Conservation (phyloP, 768 basidiomycete genomes). For the Rhodotorula paludigena region DNA sequence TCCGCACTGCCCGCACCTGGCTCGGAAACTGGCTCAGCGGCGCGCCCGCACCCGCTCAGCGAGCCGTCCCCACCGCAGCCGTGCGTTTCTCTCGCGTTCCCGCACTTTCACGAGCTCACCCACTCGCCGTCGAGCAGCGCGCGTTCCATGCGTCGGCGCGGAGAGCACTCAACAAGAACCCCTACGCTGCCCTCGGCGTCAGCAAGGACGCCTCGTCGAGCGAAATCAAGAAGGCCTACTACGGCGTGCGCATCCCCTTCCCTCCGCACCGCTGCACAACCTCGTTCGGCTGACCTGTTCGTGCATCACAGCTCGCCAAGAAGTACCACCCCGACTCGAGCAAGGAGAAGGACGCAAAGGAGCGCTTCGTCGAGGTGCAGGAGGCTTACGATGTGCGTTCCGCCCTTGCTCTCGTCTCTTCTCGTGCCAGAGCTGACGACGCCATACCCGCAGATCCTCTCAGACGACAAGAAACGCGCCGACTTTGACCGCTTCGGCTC, state of each 20-base stretch:
- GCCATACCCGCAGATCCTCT: slow-evolving; percentile 61
- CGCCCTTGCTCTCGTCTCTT: slow-evolving; percentile 8
- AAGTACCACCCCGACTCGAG: slow-evolving; percentile 98
- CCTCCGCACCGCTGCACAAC: neutral
- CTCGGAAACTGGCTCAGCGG: neutral
- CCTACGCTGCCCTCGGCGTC: slow-evolving; percentile 87
- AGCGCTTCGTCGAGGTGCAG: slow-evolving; percentile 94
- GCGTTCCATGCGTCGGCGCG: slow-evolving; percentile 2
- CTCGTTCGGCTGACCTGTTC: slow-evolving; percentile 1
- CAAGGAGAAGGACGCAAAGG: slow-evolving; percentile 80
- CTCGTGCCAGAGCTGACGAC: neutral
- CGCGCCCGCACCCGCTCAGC: neutral
- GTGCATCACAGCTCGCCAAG: slow-evolving; percentile 71
- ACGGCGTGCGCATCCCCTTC: slow-evolving; percentile 60
- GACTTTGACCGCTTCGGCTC: slow-evolving; percentile 88
- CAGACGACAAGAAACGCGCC: slow-evolving; percentile 88
- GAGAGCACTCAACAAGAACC: slow-evolving; percentile 57
- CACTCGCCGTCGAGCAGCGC: neutral
- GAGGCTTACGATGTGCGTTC: slow-evolving; percentile 84
- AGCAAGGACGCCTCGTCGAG: slow-evolving; percentile 70
- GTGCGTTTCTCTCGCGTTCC: neutral
- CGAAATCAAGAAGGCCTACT: slow-evolving; percentile 97
- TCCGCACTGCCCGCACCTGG: neutral
- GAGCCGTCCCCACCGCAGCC: neutral
- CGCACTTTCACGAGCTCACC: neutral